Evolutionary conservation across 1,139 yeast species (phyloP).

Genomic region (Pichia sp.): DNA sequence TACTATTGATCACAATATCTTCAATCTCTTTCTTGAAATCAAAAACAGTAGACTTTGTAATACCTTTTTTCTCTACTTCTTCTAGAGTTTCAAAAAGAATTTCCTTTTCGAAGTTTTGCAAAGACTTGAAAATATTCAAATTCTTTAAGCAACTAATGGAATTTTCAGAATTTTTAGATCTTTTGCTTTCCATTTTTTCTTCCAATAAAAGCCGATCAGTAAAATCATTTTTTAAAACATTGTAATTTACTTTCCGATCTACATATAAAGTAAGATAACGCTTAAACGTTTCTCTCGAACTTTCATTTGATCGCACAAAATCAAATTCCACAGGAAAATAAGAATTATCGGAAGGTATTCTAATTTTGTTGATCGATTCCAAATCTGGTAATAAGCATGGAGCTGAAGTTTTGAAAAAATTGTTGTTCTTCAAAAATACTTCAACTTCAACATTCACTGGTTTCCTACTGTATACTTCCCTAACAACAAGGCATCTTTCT

Average conservation of each 20-base stretch:
- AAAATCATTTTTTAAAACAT: constrained; percentile 22
- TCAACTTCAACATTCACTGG: constrained; percentile 47
- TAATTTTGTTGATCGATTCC: constrained; percentile 40
- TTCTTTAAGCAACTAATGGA: constrained; percentile 11
- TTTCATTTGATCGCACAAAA: constrained; percentile 23
- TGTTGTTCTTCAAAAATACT: constrained; percentile 38
- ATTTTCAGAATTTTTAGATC: neutral
- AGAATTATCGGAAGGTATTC: constrained; percentile 22
- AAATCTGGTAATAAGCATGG: constrained; percentile 71
- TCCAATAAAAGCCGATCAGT: constrained; percentile 13
- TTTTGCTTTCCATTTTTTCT: constrained; percentile 3
- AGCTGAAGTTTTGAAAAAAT: constrained; percentile 31
- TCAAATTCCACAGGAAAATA: constrained; percentile 23
- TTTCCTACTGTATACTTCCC: constrained; percentile 57
- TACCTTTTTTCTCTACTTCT: constrained; percentile 16
- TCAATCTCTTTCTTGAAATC: constrained; percentile 52
- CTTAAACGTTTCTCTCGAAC: constrained; percentile 38
- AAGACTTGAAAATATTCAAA: constrained; percentile 27
- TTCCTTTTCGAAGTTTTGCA: constrained; percentile 33
- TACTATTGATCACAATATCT: constrained; percentile 39
- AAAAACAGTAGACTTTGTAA: constrained; percentile 37
- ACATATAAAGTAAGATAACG: constrained; percentile 43
- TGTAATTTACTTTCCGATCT: constrained; percentile 39
- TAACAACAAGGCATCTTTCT: constrained; percentile 67
- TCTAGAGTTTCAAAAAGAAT: constrained; percentile 26